Evolutionary conservation across 257 asterid genomes (phyloP).

Genomic region (Ilex aquifolium): DNA sequence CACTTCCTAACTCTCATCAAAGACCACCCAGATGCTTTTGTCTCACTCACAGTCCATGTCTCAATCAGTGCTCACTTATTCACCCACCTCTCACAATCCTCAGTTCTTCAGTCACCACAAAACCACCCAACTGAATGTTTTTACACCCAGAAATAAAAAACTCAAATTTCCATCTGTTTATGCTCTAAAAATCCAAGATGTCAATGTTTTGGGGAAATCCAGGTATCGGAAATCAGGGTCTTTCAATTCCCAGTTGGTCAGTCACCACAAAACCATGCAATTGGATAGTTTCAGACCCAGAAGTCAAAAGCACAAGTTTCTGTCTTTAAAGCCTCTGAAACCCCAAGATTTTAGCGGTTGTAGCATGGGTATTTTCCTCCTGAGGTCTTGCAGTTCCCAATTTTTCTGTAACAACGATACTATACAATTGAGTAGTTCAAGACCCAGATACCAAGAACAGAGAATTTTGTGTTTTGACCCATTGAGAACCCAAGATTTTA

Average conservation of each 20-base stretch:
- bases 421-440: slow-evolving; percentile 24
- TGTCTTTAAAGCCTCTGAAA: slow-evolving; percentile 3
- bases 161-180: not conserved
- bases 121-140: not conserved
- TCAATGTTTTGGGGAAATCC: not conserved
- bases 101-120: not conserved
- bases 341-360: not conserved
- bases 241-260: slow-evolving; percentile 12
- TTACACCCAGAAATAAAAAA: slow-evolving; percentile 6
- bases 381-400: slow-evolving; percentile 27
- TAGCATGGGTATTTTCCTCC: slow-evolving; percentile 37
- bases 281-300: slow-evolving; percentile 6
- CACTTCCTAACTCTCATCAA: slow-evolving; percentile 1
- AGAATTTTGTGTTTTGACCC: slow-evolving; percentile 17
- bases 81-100: not conserved
- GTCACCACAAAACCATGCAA: not conserved
- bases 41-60: not conserved
- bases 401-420: slow-evolving; percentile 26
- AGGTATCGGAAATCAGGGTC: slow-evolving; percentile 1
- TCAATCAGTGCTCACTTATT: not conserved
- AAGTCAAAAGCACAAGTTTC: slow-evolving; percentile 16
- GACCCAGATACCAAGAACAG: slow-evolving; percentile 17
- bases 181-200: slow-evolving; percentile 9
- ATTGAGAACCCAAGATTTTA: slow-evolving; percentile 12
- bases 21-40: not conserved